Base-by-base conservation (phyloP, 768 basidiomycete genomes). In the Lyophyllum atratum region DNA sequence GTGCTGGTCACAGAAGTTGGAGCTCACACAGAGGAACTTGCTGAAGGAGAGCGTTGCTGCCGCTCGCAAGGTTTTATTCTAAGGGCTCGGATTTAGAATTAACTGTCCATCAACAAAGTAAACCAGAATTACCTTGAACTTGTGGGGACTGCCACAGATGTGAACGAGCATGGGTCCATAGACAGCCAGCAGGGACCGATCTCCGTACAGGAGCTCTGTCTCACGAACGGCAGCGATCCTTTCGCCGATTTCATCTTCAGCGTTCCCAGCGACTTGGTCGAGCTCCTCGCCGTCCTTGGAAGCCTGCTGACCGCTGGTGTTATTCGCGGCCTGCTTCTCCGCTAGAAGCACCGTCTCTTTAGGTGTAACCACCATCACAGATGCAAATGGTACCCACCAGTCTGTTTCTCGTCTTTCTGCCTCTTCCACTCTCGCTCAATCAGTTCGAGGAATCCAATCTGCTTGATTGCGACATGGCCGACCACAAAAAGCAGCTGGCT, bases 181-280 rank as follows among this genome's bases (percentile, higher is more conserved):
- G 6, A 92, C 67, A 1, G 90, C 86, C 51, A 99, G 72, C 46
- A 99, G 73, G 2, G 94, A 94, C 3, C 89, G 76, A 0, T 85
- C 76, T 1, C 95, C 93, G 62, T 92, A 94, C 14, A 98, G 75
- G 46, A 98, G 76, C 71, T 98, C 95, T 3, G 79, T 81, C 75
- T 99, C 97, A 28, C 94, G 80, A 53, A 97, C 84, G 1, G 76
- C 82, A 1, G 89, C 86, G 37, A 99, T 90, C 9, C 89, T 82
- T 56, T 99, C 97, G 14, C 95, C 97, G 62, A 98, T 96, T 65
- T 99, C 97, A 67, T 99, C 97, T 70, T 99, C 97, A 4, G 94
- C 94, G 66, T 95, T 96, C 6, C 97, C 97, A 8, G 91, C 94
- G 10, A 98, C 96, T 64, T 96, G 95, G 62, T 99, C 97, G 0